Percentiles rank a stretch among this genome's conserved stretches.
These are phyloP conservation scores for Tylopilus sp. DNA, from an alignment of 768 basidiomycete genomes.

Conservation along the genomic window DNA sequence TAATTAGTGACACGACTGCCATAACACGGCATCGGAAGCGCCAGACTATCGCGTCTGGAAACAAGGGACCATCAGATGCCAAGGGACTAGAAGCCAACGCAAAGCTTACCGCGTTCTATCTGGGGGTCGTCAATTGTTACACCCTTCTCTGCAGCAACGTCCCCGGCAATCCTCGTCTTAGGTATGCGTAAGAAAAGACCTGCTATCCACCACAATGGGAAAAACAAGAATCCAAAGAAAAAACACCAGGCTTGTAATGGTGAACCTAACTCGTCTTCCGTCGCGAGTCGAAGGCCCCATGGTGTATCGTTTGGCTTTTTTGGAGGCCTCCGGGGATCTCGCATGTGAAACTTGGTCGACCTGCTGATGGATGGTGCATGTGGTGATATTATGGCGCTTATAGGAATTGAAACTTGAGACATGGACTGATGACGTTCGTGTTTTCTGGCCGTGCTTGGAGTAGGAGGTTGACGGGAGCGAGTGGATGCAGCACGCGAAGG, in stretches of 20 bases:
- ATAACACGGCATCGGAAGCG: constrained; percentile 72
- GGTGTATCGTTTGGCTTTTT: constrained; percentile 51
- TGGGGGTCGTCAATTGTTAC: constrained; percentile 78
- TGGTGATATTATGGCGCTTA: constrained; percentile 74
- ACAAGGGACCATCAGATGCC: constrained; percentile 5
- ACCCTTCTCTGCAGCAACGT: constrained; percentile 55
- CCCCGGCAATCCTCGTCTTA: constrained; percentile 59
- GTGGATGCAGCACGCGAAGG: constrained; percentile 37
- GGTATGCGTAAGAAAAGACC: constrained; percentile 51
- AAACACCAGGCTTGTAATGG: constrained; percentile 76
- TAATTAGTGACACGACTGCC: constrained; percentile 62
- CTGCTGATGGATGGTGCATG: constrained; percentile 69
- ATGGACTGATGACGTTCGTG: constrained; percentile 46
- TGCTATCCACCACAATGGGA: constrained; percentile 66
- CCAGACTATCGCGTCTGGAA: constrained; percentile 69
- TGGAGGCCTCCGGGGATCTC: constrained; percentile 68
- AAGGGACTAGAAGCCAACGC: neutral
- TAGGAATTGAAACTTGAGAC: constrained; percentile 73
- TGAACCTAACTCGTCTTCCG: constrained; percentile 47
- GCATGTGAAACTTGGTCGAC: constrained; percentile 70
- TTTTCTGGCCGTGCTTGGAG: constrained; percentile 26
- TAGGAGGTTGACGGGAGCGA: constrained; percentile 30
- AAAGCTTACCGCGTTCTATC: constrained; percentile 63
- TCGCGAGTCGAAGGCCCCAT: constrained; percentile 57
- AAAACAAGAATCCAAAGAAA: constrained; percentile 63